These are phyloP conservation scores for Colletotrichum sp. DNA, from an alignment of 2,329 filamentous ascomycete genomes.

Conservation along the genomic window DNA sequence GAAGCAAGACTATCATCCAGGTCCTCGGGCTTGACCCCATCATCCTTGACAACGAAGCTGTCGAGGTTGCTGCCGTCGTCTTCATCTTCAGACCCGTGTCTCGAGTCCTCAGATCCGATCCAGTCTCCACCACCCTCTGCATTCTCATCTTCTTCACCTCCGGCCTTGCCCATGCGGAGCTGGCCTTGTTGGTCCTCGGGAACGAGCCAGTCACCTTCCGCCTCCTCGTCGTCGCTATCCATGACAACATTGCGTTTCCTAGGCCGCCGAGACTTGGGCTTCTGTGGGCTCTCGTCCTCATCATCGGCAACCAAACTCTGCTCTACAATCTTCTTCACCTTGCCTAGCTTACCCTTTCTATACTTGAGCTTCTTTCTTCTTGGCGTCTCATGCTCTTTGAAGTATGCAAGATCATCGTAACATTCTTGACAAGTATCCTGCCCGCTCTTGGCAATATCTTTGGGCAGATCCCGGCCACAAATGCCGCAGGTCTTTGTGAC, in stretches of 20 bases:
- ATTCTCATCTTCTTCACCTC: constrained; percentile 87
- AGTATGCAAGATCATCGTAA: constrained; percentile 72
- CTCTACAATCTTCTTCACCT: constrained; percentile 25
- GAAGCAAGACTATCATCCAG: constrained; percentile 29
- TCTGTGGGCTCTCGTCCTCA: constrained; percentile 17
- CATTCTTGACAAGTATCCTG: constrained; percentile 74
- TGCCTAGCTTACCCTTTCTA: constrained; percentile 36
- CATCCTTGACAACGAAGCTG: constrained; percentile 62
- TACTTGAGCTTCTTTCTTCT: constrained; percentile 44
- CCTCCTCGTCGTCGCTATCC: constrained; percentile 73
- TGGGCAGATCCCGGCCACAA: constrained; percentile 73
- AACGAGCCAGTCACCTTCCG: constrained; percentile 81
- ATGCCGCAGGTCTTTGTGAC: constrained; percentile 81
- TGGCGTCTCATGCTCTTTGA: constrained; percentile 52
- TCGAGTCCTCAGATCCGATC: constrained; percentile 74
- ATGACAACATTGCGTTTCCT: constrained; percentile 62
- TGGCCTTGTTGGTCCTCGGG: constrained; percentile 67
- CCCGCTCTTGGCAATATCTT: constrained; percentile 45
- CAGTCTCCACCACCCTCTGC: constrained; percentile 86
- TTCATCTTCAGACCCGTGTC: constrained; percentile 58
- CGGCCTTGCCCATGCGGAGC: constrained; percentile 73
- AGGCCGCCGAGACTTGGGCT: constrained; percentile 35
- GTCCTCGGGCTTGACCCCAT: constrained; percentile 36
- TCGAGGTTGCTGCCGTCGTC: constrained; percentile 59
- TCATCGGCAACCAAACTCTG: constrained; percentile 15